Base-by-base conservation (phyloP, 1,284 basidiomycete species). In the Neotropicomus parvogracilis region DNA sequence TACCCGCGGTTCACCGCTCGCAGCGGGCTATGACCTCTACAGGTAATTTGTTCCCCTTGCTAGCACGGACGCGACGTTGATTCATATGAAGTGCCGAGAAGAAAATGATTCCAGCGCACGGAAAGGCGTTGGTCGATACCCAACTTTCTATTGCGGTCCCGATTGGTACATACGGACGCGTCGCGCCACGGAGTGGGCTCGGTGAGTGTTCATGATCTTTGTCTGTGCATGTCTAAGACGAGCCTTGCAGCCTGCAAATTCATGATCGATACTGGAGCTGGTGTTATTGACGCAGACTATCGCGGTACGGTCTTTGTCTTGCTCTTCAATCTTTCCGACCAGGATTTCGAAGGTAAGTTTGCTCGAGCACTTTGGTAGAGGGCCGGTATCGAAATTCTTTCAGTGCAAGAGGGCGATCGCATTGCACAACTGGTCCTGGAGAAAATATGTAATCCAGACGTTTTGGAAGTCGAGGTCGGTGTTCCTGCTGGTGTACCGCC, bases 201-300 rank as follows among this genome's bases (percentile, higher is more conserved):
- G 95, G 94, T 95, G 55, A 42, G 82, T 67, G 31, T 16, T 8
- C 27, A 7, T 36, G 14, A 41, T n/a, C 20, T n/a, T 34, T 28
- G 24, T 38, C 20, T 19, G 31, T 4, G 11, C 33, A 27, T 21
- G 16, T 34, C 49, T 50, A n/a, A 40, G 36, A 44, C 16, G 31
- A 27, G 11, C 29, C 12, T 43, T 36, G 45, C 58, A 95, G 95
- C 95, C 4, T 88, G 88, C 21, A 99, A 99, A 68, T 94, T 92
- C 70, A 92, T 93, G 78, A 97, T 99, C 53, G 90, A 97, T 66
- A 95, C 91, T 0, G 95, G 95, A 1, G 97, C 95, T 6, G 95
- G 95, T 29, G 95, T 99, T 16, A 83, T 99, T 49, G 97, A 99
- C 58, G 88, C 91, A 11, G 95, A 99, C 67, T 99, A 99, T 69